Base-by-base conservation (phyloP, 768 basidiomycete species). In the Boletus vinaceobasis region DNA sequence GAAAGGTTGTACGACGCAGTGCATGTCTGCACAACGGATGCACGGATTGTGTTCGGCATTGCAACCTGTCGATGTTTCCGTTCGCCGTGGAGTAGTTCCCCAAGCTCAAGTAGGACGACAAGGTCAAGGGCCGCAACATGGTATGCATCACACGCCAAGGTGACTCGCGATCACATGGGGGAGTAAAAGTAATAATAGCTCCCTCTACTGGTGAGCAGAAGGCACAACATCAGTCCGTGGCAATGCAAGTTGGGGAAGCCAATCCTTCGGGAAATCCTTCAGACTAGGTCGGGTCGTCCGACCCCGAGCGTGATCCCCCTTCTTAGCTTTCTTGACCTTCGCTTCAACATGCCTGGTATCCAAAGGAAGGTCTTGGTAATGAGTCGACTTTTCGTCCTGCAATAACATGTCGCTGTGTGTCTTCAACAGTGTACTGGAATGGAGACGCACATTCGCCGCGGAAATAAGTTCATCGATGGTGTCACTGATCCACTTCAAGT, bases 401-500 rank as follows among this genome's bases (percentile, higher is more conserved):
- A 26, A 57, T 53, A 36, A 52, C 53, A 45, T 57, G 55, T 66
- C 39, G 62, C 56, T 23, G 35, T 48, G 40, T 48, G 43, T 58
- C 43, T 52, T 33, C 29, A 55, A 59, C 26, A 43, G 33, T 11
- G 42, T 37, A 43, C 43, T 36, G 13, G 38, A 45, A 40, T 10
- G 19, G 45, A 48, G 21, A 81, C 92, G 62, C 66, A 97, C 96
- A 69, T 94, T 93, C 10, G 94, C 91, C 63, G 86, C 87, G n/a
- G 71, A 72, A 57, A 98, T 69, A 40, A 99, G 73, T 61, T 79
- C 74, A 65, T 94, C 89, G 51, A 99, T 71, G 15, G 84, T 79
- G 66, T 98, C 95, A 60, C 88, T 89, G 38, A 89, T 91, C 89
- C 93, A 96, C 71, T 95, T 96, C 63, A 96, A 75, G 71, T 99